Evolutionary conservation across 106 monocot genomes (phyloP).

Genomic region (Acorus gramineus): DNA sequence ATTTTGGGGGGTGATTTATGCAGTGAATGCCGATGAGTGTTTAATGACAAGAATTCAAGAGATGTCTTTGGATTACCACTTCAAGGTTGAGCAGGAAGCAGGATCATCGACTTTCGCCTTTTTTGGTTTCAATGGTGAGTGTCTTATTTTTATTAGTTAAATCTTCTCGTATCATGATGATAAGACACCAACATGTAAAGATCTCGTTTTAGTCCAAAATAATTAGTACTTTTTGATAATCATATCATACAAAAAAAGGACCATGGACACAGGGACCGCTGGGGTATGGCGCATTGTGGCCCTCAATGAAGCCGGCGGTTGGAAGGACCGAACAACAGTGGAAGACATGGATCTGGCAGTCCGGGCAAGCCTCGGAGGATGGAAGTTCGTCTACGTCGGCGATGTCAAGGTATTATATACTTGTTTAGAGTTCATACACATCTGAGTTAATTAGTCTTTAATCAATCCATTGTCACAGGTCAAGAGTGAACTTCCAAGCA

Average conservation of each 20-base stretch:
- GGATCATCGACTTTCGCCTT: slow-evolving; percentile 52
- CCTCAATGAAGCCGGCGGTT: slow-evolving; percentile 62
- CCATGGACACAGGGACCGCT: slow-evolving; percentile 49
- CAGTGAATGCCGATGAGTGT: slow-evolving; percentile 49
- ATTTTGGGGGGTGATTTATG: slow-evolving; percentile 54
- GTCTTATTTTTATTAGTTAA: neutral
- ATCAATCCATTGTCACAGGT: slow-evolving; percentile 27
- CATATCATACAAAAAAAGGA: neutral
- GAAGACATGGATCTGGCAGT: slow-evolving; percentile 88
- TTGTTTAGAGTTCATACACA: neutral
- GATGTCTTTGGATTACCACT: slow-evolving; percentile 69
- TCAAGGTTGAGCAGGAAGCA: slow-evolving; percentile 74
- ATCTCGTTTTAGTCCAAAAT: neutral
- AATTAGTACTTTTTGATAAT: neutral
- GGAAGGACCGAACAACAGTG: slow-evolving; percentile 78
- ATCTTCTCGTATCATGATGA: neutral
- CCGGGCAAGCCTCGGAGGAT: slow-evolving; percentile 51
- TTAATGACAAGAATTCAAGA: slow-evolving; percentile 71
- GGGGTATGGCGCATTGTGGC: slow-evolving; percentile 74
- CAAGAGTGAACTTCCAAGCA: slow-evolving; percentile 77
- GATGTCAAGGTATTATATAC: slow-evolving; percentile 44
- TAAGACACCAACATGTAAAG: neutral
- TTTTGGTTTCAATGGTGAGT: slow-evolving; percentile 72
- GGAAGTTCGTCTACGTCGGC: slow-evolving; percentile 62
- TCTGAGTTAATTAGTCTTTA: too few relatives aligned